Conservation (phyloP, 106 monocot species). For the Platanthera zijinensis region DNA sequence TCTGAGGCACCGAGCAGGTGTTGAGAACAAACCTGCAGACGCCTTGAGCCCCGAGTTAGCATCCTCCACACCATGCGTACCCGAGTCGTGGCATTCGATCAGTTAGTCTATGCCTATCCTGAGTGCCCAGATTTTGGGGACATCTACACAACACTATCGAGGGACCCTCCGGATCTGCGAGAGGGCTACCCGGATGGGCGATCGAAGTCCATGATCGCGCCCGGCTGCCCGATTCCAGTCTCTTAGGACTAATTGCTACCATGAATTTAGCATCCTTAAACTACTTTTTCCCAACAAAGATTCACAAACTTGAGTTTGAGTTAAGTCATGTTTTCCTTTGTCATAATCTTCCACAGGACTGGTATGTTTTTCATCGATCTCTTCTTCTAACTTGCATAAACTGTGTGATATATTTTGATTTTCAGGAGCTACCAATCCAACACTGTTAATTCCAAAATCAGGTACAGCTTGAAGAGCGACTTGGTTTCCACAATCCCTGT, state of each 20-base stretch:
- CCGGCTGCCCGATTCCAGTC: too few species aligned
- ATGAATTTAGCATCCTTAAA: conserved; percentile 7
- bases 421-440: conserved; percentile 4
- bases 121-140: too few species aligned
- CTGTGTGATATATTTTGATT: neutral
- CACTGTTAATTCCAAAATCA: conserved; percentile 8
- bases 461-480: conserved; percentile 2
- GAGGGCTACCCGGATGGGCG: too few species aligned
- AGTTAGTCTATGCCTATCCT: too few species aligned
- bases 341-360: conserved; percentile 10
- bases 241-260: conserved; percentile 1
- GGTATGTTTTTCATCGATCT: conserved; percentile 12
- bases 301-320: neutral
- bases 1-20: too few species aligned
- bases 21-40: too few species aligned
- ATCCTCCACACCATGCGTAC: too few species aligned
- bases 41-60: too few species aligned
- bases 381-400: neutral
- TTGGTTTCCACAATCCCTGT: neutral
- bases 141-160: too few species aligned
- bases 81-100: too few species aligned
- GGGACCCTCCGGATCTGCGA: conserved; percentile 6
- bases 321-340: conserved; percentile 3
- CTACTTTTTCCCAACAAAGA: neutral
- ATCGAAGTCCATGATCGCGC: too few species aligned